These are phyloP conservation scores for Oxyria digyna DNA, from an alignment of 148 eudicot genomes.

Conservation along the genomic window DNA sequence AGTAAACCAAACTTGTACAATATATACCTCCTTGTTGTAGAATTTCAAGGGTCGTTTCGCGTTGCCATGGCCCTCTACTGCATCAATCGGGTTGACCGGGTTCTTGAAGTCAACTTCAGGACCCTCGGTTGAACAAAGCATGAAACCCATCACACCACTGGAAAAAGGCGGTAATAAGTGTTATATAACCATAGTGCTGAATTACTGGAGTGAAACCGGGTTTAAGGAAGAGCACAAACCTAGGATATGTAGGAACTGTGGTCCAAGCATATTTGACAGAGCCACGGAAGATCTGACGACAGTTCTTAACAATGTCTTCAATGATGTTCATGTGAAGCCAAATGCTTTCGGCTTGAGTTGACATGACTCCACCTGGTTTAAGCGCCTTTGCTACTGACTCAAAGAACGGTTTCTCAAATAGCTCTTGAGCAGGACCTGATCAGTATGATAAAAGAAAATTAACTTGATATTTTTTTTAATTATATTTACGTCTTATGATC, in stretches of 20 bases:
- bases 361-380: conserved; percentile 94
- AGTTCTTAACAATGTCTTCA: conserved; percentile 60
- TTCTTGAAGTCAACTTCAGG: conserved; percentile 74
- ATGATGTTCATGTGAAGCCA: conserved; percentile 99
- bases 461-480: too few species aligned
- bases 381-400: conserved; percentile 80
- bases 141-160: conserved; percentile 96
- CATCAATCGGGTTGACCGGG: conserved; percentile 80
- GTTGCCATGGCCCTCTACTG: conserved; percentile 27
- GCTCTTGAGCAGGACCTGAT: conserved; percentile 90
- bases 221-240: conserved; percentile 22
- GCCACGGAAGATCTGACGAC: conserved; percentile 23
- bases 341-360: conserved; percentile 97
- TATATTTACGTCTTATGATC: not conserved
- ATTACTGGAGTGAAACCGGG: not conserved
- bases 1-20: not conserved
- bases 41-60: conserved; percentile 60
- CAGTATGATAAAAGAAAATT: not conserved
- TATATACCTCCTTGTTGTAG: conserved; percentile 78
- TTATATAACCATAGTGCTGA: not conserved
- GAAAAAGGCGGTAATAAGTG: conserved; percentile 1
- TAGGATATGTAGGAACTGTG: conserved; percentile 94
- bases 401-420: conserved; percentile 91
- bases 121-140: conserved; percentile 96
- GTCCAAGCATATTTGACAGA: conserved; percentile 99